phyloP scores from a whole-genome alignment of 305 asterid genomes.

The Fraxinus greggii region DNA sequence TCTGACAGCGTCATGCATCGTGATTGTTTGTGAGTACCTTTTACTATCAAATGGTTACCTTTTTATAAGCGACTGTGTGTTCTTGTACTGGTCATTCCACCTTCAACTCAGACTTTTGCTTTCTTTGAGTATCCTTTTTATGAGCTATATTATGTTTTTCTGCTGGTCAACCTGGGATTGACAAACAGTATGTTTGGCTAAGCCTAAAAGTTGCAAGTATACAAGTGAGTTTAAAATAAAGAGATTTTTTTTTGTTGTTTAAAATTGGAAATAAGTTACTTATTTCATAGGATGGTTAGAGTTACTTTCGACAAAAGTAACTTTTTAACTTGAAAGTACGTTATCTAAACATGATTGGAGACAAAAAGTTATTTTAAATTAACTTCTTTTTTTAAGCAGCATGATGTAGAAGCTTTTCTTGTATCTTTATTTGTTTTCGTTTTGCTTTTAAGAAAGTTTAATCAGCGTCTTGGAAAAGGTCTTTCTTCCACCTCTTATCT shows the following conservation, averaged over 20 bases:
- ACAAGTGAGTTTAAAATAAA: not conserved
- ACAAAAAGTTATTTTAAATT: not conserved
- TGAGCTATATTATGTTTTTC: not conserved
- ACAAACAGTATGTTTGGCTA: not conserved
- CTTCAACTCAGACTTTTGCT: not conserved
- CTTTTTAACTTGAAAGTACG: not conserved
- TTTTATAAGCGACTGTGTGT: not conserved
- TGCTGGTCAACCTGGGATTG: not conserved
- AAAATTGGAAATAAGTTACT: not conserved
- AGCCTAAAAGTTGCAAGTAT: not conserved
- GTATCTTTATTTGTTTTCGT: not conserved
- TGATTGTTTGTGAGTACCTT: not conserved
- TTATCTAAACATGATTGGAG: not conserved
- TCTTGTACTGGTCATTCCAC: not conserved
- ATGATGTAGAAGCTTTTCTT: not conserved
- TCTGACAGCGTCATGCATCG: not conserved
- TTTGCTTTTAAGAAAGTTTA: constrained; percentile 3
- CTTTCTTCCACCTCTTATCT: not conserved
- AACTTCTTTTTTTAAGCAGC: not conserved
- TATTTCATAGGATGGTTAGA: not conserved
- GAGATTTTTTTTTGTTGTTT: not conserved
- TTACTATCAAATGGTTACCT: not conserved
- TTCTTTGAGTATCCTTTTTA: not conserved
- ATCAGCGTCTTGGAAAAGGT: not conserved
- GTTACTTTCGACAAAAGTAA: not conserved